These are phyloP conservation scores for Monilinia fructicola DNA, from an alignment of 2,329 filamentous ascomycete species.

Conservation along the genomic window DNA sequence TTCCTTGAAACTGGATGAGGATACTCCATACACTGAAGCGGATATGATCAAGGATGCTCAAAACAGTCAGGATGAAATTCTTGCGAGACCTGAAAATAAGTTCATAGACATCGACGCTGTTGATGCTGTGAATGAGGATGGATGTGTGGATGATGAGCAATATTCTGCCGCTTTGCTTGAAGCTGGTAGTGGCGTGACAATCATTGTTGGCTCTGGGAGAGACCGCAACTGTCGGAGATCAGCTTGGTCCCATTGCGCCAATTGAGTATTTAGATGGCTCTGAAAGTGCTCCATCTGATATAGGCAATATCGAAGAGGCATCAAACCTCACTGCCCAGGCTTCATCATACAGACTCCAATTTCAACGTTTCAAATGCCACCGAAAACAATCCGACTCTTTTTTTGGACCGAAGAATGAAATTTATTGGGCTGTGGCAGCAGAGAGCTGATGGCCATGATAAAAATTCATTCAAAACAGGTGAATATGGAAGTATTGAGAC, in stretches of 20 bases:
- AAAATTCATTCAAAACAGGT: too few relatives aligned
- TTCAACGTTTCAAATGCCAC: not conserved
- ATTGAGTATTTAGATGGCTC: not conserved
- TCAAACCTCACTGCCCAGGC: not conserved
- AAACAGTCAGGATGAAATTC: too few relatives aligned
- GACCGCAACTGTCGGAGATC: not conserved
- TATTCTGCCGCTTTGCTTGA: not conserved
- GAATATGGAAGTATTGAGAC: too few relatives aligned
- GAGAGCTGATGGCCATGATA: too few relatives aligned
- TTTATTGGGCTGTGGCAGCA: too few relatives aligned
- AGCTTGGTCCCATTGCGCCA: not conserved
- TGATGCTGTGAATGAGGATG: not conserved
- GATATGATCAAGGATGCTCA: too few relatives aligned
- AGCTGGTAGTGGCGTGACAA: not conserved
- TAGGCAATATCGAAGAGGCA: not conserved
- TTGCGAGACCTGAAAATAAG: too few relatives aligned
- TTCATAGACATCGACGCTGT: too few relatives aligned
- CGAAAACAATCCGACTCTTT: conserved; percentile 1
- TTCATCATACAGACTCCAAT: not conserved
- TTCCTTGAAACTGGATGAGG: too few relatives aligned
- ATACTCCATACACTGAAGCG: too few relatives aligned
- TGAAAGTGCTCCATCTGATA: not conserved
- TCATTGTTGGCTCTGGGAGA: not conserved
- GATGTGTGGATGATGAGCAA: not conserved
- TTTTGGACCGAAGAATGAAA: too few relatives aligned